Conservation (phyloP, 805 yeast genomes). For the Zygosaccharomyces bisporus region DNA sequence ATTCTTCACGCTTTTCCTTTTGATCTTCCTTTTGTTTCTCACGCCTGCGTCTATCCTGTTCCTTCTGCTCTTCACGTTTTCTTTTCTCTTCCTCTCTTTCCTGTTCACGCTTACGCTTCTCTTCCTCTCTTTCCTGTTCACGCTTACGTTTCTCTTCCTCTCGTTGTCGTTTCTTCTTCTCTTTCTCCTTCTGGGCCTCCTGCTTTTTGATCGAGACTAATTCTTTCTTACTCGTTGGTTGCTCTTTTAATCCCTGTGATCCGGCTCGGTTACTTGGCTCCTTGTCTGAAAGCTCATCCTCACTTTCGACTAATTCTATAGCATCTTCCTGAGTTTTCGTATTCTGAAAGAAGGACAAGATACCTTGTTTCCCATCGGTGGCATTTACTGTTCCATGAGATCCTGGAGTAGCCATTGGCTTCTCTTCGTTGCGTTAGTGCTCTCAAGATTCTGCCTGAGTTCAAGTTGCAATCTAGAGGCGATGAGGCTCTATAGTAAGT, state of each 20-base stretch:
- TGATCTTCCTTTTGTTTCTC: constrained; percentile 22
- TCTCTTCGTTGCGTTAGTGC: not conserved
- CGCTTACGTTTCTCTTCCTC: constrained; percentile 21
- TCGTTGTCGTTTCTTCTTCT: constrained; percentile 16
- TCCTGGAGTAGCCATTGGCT: constrained; percentile 5
- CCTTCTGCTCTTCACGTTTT: constrained; percentile 22
- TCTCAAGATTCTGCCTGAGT: not conserved
- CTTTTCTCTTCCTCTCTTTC: constrained; percentile 35
- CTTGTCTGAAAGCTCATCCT: constrained; percentile 3
- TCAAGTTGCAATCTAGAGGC: not conserved
- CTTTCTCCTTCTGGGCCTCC: constrained; percentile 15
- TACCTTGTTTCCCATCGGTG: constrained; percentile 19
- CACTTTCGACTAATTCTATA: constrained; percentile 5
- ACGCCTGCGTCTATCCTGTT: constrained; percentile 19
- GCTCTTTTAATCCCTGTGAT: not conserved
- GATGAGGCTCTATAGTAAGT: not conserved
- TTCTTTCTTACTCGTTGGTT: constrained; percentile 10
- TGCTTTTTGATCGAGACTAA: constrained; percentile 16
- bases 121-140: constrained; percentile 19
- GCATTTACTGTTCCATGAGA: constrained; percentile 4
- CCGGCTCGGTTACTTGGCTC: not conserved
- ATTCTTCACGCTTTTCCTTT: constrained; percentile 21
- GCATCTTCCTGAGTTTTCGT: constrained; percentile 3
- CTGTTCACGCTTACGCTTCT: constrained; percentile 35
- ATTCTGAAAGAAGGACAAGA: constrained; percentile 27